These are phyloP conservation scores for Calvatia gigantea DNA, from an alignment of 768 basidiomycete species.

Conservation along the genomic window DNA sequence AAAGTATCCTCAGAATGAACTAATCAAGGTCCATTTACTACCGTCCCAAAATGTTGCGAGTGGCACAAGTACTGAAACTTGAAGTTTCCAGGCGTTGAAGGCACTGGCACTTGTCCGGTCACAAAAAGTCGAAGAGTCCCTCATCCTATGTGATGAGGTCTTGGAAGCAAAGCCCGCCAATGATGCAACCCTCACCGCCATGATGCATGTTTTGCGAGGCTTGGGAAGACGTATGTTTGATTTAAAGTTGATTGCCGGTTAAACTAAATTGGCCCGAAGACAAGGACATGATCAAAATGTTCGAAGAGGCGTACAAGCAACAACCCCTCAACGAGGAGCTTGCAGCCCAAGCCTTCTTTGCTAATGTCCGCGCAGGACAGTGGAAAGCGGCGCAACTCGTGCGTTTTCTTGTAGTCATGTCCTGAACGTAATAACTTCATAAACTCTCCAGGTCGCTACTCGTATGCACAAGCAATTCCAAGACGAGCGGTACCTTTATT, in stretches of 20 bases:
- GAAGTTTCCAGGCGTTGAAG: constrained; percentile 62
- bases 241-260: neutral
- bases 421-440: constrained; percentile 9
- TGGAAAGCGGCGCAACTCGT: constrained; percentile 90
- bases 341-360: constrained; percentile 81
- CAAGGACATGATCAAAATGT: constrained; percentile 80
- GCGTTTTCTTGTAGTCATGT: constrained; percentile 9
- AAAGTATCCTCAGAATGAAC: constrained; percentile 72
- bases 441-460: constrained; percentile 58
- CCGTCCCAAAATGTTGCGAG: constrained; percentile 11
- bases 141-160: constrained; percentile 76
- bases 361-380: constrained; percentile 72
- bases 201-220: constrained; percentile 81
- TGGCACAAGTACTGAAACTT: constrained; percentile 11
- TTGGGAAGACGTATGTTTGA: constrained; percentile 59
- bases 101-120: constrained; percentile 79
- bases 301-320: constrained; percentile 81
- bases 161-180: constrained; percentile 69
- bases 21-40: constrained; percentile 54
- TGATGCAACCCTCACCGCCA: constrained; percentile 70
- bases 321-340: constrained; percentile 81
- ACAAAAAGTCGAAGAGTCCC: constrained; percentile 83
- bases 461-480: constrained; percentile 84
- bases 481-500: constrained; percentile 77
- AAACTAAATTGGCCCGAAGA: constrained; percentile 32